Evolutionary conservation across 78 protist genomes (phyloP).

Genomic region (Polysphondylium violaceum): DNA sequence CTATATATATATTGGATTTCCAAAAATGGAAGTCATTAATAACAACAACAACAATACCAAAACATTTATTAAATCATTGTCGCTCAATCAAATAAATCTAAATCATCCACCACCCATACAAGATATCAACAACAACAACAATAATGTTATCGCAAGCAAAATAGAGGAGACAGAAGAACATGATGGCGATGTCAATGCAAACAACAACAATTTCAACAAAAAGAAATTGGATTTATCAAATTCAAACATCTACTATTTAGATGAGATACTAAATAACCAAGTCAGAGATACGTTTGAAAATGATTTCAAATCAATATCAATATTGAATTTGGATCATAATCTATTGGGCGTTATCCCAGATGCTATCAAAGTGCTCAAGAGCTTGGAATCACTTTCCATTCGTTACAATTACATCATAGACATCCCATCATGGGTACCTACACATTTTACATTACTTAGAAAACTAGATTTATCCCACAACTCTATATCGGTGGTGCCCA

Average conservation of each 20-base stretch:
- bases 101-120: background rate
- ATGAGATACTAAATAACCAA: background rate
- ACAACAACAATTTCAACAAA: background rate
- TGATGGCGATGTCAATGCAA: background rate
- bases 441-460: background rate
- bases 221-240: background rate
- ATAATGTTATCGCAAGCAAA: too few species aligned
- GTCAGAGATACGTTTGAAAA: background rate
- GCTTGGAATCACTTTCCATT: constrained; percentile 22
- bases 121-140: background rate
- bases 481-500: background rate
- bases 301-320: constrained; percentile 6
- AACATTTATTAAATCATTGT: too few species aligned
- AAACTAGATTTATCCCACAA: constrained; percentile 35
- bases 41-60: too few species aligned
- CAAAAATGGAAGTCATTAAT: background rate
- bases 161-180: background rate
- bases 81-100: background rate
- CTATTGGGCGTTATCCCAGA: constrained; percentile 61
- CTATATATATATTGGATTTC: background rate
- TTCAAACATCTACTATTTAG: background rate
- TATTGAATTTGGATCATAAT: constrained; percentile 33
- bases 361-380: background rate
- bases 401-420: constrained; percentile 34
- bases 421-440: constrained; percentile 61